Base-by-base conservation (phyloP, 2,329 filamentous ascomycete genomes). In the Botrytis porri region DNA sequence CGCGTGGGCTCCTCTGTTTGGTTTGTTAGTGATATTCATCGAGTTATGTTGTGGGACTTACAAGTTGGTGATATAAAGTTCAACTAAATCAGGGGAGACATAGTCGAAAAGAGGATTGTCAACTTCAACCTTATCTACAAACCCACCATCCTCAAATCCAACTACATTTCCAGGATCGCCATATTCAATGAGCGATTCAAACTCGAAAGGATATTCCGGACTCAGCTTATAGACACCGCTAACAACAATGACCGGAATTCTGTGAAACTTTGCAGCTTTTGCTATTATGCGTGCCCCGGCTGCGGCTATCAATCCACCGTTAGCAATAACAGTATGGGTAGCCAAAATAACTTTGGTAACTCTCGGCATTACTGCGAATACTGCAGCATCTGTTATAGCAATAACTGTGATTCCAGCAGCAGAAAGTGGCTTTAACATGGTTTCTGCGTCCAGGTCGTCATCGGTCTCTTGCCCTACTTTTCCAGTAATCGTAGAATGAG, bases 341-440 rank as follows among this genome's bases (percentile, higher is more conserved):
- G 93, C 92, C 10, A 99, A 86, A 66, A 99, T 93, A 75, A 99
- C 95, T 84, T 98, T 98, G 86, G 95, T 97, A 78, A 98, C 93
- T 74, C 92, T 90, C 14, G 95, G 93, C 93, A 99, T 98, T 79
- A 98, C 93, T 1, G 95, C 94, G 84, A 95, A 97, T 71, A 97
- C 88, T 16, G 94, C 93, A 12, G 90, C 92, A 82, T 97, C 95
- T 61, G 93, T 90, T 72, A 98, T 90, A 74, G 93, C 88, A 77
- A 98, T 92, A 60, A 97, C 92, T 1, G 89, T 92, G 72, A 97
- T 92, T 39, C 95, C 95, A 51, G 91, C 89, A 1, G 90, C 88
- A 7, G 88, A 90, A 74, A 98, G 86, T 65, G 94, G 90, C 82
- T 96, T 97, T 64, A 90, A 88, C 82, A 98, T 88, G 65, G 87